Evolutionary conservation across 1,284 basidiomycete genomes (phyloP).

Genomic region (Ceratobasidium sp.): DNA sequence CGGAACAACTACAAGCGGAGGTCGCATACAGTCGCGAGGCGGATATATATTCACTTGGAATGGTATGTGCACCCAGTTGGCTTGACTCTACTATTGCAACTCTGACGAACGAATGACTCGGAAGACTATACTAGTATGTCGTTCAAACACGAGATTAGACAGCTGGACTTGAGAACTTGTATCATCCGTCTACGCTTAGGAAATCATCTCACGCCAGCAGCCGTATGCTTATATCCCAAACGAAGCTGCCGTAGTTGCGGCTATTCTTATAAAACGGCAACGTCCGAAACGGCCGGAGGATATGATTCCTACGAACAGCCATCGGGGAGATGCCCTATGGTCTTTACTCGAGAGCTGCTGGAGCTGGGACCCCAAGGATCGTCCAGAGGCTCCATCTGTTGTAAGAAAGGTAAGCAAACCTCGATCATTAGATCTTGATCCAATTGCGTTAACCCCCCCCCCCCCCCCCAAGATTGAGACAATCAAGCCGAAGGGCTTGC

Average conservation of each 20-base stretch:
- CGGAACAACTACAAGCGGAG: background rate
- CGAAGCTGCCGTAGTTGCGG: background rate
- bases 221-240: background rate
- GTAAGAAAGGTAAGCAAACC: background rate
- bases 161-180: background rate
- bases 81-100: too few relatives aligned
- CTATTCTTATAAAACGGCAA: background rate
- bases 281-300: background rate
- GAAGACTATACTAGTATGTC: slow-evolving; percentile 6
- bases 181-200: background rate
- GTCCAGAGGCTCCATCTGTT: background rate
- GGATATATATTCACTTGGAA: background rate
- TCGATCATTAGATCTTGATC: too few relatives aligned
- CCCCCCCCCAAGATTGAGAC: too few relatives aligned
- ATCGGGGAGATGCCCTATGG: background rate
- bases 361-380: background rate
- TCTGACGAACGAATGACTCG: background rate
- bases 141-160: background rate
- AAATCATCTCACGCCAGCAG: background rate
- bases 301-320: too few relatives aligned
- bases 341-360: background rate
- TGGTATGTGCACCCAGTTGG: background rate
- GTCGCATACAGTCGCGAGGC: background rate
- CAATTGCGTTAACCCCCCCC: too few relatives aligned
- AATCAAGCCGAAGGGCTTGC: too few relatives aligned